These are phyloP conservation scores for Rhizophora apiculata DNA, from an alignment of 345 rosid species.

Conservation along the genomic window DNA sequence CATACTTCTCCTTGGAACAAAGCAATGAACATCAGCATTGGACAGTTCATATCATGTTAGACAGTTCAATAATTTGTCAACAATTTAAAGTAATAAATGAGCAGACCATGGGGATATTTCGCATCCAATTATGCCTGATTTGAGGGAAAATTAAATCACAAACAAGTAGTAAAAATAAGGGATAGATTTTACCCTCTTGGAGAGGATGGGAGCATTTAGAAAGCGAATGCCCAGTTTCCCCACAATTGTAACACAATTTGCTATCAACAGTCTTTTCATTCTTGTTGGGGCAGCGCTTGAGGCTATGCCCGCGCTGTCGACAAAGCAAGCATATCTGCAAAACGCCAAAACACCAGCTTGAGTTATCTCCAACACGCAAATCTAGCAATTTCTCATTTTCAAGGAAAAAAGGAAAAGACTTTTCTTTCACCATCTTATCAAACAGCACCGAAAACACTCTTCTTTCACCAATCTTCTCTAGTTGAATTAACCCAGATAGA, in stretches of 20 bases:
- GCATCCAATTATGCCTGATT: neutral
- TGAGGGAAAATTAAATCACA: neutral
- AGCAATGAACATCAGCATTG: too few species aligned
- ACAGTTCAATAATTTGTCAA: too few species aligned
- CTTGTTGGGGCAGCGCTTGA: conserved; percentile 73
- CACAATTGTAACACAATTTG: conserved; percentile 85
- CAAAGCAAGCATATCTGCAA: conserved; percentile 82
- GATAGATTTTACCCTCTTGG: conserved; percentile 52
- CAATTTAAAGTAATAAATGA: too few species aligned
- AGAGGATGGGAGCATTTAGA: conserved; percentile 65
- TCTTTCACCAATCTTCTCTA: too few species aligned
- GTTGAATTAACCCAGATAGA: neutral
- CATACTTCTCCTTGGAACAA: too few species aligned
- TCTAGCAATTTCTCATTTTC: neutral
- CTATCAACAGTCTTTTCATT: conserved; percentile 46
- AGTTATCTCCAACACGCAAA: neutral
- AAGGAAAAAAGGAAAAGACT: neutral
- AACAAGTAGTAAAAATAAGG: neutral
- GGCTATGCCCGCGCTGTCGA: conserved; percentile 80
- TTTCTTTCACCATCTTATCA: too few species aligned
- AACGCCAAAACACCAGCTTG: conserved; percentile 16
- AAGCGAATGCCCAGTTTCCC: conserved; percentile 79
- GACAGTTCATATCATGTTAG: too few species aligned
- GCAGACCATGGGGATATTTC: too few species aligned
- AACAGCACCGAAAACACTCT: too few species aligned